Percentiles rank a stretch among this genome's conserved stretches.
Evolutionary conservation across 441 rosid genomes (phyloP).

Genomic region (Hura crepitans): DNA sequence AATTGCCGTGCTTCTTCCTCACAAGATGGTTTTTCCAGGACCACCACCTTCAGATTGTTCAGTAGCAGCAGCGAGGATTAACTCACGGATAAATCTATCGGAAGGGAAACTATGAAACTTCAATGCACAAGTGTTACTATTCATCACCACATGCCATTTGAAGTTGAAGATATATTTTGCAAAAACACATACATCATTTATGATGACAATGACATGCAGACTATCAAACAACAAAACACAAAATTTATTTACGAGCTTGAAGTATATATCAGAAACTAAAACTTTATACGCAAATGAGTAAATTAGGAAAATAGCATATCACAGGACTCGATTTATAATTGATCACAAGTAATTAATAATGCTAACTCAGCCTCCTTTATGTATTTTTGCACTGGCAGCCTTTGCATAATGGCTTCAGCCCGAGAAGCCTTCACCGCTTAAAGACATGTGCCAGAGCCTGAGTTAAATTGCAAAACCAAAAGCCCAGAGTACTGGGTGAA

Average conservation of each 20-base stretch:
- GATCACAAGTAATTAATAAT: slow-evolving; percentile 71
- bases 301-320: slow-evolving; percentile 17
- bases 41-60: slow-evolving; percentile 71
- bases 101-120: slow-evolving; percentile 9
- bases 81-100: slow-evolving; percentile 8
- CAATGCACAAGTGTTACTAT: slow-evolving; percentile 14
- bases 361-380: slow-evolving; percentile 55
- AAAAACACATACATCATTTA: too few species aligned
- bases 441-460: slow-evolving; percentile 24
- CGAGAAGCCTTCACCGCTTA: slow-evolving; percentile 42
- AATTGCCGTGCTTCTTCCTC: slow-evolving; percentile 75
- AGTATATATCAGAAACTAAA: neutral
- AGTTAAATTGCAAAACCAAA: slow-evolving; percentile 19
- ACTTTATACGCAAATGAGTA: slow-evolving; percentile 9
- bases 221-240: neutral
- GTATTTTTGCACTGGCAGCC: slow-evolving; percentile 45
- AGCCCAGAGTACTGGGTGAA: slow-evolving; percentile 15
- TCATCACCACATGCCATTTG: slow-evolving; percentile 46
- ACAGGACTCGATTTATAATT: slow-evolving; percentile 48
- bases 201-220: too few species aligned
- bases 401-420: slow-evolving; percentile 73
- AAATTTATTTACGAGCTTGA: neutral
- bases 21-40: slow-evolving; percentile 87
- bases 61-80: slow-evolving; percentile 32
- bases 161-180: slow-evolving; percentile 40